Percentiles rank a stretch among this genome's conserved stretches.
Conservation (phyloP, 805 yeast species). For the Candida vartiovaarae region DNA sequence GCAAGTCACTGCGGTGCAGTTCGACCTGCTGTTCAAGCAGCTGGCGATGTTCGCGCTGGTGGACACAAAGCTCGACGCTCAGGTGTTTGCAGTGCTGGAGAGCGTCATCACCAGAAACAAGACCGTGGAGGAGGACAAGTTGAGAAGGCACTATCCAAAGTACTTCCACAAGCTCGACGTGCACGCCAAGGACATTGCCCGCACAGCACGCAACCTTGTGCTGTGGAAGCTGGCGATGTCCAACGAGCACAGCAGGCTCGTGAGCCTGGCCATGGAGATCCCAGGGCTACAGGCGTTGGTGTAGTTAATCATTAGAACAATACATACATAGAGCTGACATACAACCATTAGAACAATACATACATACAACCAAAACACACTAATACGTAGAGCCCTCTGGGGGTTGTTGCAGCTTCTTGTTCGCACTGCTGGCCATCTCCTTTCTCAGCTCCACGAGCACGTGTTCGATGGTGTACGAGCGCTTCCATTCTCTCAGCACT, state of each 20-base stretch:
- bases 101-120: constrained; percentile 1
- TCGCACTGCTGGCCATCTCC: constrained; percentile 78
- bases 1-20: constrained; percentile 2
- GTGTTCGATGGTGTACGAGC: constrained; percentile 91
- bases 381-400: constrained; percentile 72
- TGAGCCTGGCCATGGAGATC: constrained; percentile 1
- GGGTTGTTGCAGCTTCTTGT: constrained; percentile 87
- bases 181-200: constrained; percentile 3
- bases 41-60: constrained; percentile 13
- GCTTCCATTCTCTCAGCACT: constrained; percentile 73
- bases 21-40: constrained; percentile 11
- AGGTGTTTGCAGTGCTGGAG: constrained; percentile 2
- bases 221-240: constrained; percentile 12
- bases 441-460: constrained; percentile 81
- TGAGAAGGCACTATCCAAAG: constrained; percentile 14
- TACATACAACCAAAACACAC: neutral
- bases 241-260: constrained; percentile 4
- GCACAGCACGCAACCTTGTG: constrained; percentile 11
- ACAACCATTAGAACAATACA: neutral
- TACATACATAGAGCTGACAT: neutral
- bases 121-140: constrained; percentile 9
- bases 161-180: constrained; percentile 16
- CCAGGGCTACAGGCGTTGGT: neutral
- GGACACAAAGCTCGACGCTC: constrained; percentile 11
- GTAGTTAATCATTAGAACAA: too few relatives aligned